phyloP scores from a whole-genome alignment of 441 rosid genomes.

The Corymbia calophylla region DNA sequence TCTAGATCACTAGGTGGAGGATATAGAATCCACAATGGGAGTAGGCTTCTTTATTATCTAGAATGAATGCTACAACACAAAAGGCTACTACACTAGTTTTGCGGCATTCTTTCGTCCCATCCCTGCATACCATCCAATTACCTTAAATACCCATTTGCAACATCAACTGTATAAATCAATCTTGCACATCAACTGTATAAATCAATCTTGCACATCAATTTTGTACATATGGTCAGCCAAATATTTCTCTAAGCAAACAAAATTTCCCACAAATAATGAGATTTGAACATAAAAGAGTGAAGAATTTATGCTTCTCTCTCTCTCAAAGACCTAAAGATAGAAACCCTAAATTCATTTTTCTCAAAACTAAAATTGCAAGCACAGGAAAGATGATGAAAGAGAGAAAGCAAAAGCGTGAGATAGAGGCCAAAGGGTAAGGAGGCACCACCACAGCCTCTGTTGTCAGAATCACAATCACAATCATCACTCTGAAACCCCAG shows the following conservation, averaged over 20 bases:
- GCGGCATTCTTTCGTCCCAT: neutral
- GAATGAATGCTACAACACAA: neutral
- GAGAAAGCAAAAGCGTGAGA: neutral
- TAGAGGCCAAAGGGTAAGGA: neutral
- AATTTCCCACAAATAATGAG: neutral
- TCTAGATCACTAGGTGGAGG: neutral
- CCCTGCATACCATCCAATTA: neutral
- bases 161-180: neutral
- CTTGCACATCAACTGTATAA: no score
- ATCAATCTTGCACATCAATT: neutral
- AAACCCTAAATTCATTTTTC: neutral
- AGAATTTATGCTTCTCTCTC: neutral
- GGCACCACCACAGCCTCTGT: neutral
- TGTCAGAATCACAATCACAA: neutral
- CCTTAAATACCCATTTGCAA: neutral
- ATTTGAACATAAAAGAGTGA: neutral
- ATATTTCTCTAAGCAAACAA: neutral
- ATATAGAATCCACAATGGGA: neutral
- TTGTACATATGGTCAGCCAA: neutral
- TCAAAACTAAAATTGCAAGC: neutral
- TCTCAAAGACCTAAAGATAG: neutral
- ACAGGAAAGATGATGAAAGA: neutral
- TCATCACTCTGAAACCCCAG: neutral
- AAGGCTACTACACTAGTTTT: neutral
- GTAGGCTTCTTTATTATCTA: neutral